Percentiles rank a stretch among this genome's conserved stretches.
Evolutionary conservation across 2,329 filamentous ascomycete species (phyloP).

Genomic region (Calonectria ilicicola): DNA sequence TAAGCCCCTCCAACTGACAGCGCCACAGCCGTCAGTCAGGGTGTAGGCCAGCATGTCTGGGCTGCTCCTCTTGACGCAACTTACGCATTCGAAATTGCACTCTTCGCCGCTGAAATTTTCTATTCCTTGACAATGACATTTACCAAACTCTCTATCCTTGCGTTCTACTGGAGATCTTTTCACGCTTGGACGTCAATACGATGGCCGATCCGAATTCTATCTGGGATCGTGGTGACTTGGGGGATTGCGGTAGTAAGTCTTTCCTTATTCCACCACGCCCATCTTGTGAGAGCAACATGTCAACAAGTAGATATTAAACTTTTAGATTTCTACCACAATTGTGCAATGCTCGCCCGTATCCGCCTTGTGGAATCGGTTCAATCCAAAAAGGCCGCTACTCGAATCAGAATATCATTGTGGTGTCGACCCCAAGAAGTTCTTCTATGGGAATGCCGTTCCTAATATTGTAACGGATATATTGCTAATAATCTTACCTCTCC

Average conservation of each 20-base stretch:
- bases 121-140: slow-evolving; percentile 33
- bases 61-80: slow-evolving; percentile 29
- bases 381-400: background rate
- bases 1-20: background rate
- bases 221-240: slow-evolving; percentile 32
- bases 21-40: slow-evolving; percentile 31
- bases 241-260: slow-evolving; percentile 32
- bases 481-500: slow-evolving; percentile 45
- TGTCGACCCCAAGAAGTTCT: slow-evolving; percentile 38
- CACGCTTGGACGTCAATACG: slow-evolving; percentile 32
- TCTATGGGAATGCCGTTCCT: slow-evolving; percentile 43
- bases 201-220: slow-evolving; percentile 31
- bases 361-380: background rate
- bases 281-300: background rate
- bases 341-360: slow-evolving; percentile 3
- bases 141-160: slow-evolving; percentile 40
- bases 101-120: slow-evolving; percentile 38
- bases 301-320: background rate
- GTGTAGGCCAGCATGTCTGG: slow-evolving; percentile 40
- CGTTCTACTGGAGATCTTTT: slow-evolving; percentile 43
- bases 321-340: background rate
- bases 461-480: slow-evolving; percentile 43
- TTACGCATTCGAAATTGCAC: slow-evolving; percentile 33
- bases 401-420: slow-evolving; percentile 23
- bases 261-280: no score